phyloP scores from a whole-genome alignment of 371 early-diverging fungal genomes.

The Mucor irregularis region DNA sequence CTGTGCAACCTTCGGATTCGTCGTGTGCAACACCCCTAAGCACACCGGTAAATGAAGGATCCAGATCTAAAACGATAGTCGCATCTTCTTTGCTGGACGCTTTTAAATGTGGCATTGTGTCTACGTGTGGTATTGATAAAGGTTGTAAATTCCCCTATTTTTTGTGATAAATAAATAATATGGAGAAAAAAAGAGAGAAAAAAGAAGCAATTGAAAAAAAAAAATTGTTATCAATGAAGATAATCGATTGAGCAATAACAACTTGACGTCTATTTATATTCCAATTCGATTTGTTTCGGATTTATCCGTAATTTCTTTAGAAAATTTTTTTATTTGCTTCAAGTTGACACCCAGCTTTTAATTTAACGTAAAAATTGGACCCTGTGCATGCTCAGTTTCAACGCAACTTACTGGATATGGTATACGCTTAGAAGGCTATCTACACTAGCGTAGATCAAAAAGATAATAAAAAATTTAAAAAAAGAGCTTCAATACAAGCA shows the following conservation, averaged over 20 bases:
- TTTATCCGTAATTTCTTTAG: too few species aligned
- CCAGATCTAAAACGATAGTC: slow-evolving; percentile 30
- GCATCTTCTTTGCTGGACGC: slow-evolving; percentile 40
- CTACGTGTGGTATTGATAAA: not conserved
- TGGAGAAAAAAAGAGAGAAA: slow-evolving; percentile 31
- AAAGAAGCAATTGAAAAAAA: slow-evolving; percentile 24
- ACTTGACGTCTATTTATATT: too few species aligned
- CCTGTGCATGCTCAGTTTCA: not conserved
- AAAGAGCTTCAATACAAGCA: too few species aligned
- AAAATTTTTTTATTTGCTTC: too few species aligned
- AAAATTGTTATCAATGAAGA: too few species aligned
- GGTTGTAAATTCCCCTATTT: too few species aligned
- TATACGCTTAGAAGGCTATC: not conserved
- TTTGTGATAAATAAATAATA: too few species aligned
- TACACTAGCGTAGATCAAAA: not conserved
- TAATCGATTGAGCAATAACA: too few species aligned
- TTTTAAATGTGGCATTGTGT: slow-evolving; percentile 25
- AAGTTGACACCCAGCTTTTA: not conserved
- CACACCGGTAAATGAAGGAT: slow-evolving; percentile 47
- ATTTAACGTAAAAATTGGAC: not conserved
- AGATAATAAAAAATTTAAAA: not conserved
- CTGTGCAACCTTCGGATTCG: slow-evolving; percentile 48
- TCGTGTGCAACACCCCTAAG: slow-evolving; percentile 45
- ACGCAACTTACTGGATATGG: not conserved
- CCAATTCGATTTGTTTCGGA: too few species aligned